Conservation (phyloP, 2,329 filamentous ascomycete species). For the Biscogniauxia marginata region DNA sequence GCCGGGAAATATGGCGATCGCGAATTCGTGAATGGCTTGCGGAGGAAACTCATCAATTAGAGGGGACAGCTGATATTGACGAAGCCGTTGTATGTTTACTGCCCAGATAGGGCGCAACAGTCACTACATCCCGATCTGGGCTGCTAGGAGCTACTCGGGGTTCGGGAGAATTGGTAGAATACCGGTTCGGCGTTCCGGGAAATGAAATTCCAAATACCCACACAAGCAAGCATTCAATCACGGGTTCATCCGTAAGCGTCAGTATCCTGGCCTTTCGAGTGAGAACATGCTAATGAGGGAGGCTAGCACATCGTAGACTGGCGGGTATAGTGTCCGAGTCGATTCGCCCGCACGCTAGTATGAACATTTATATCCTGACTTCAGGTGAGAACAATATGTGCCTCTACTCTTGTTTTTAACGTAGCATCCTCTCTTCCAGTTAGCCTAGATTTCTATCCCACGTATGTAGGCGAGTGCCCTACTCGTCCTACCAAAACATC, state of each 20-base stretch:
- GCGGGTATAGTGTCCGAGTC: neutral
- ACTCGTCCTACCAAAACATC: too few species aligned
- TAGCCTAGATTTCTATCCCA: too few species aligned
- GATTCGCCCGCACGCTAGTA: neutral
- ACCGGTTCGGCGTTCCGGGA: neutral
- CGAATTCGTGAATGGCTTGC: slow-evolving; percentile 62
- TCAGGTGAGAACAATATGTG: neutral
- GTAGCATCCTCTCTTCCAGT: too few species aligned
- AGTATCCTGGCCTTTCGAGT: neutral
- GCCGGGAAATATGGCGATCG: slow-evolving; percentile 62
- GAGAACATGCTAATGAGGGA: neutral
- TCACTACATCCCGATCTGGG: neutral
- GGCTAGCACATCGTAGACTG: neutral
- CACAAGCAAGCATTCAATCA: too few species aligned
- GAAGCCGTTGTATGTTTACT: neutral
- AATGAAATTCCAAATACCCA: neutral
- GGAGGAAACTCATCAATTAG: slow-evolving; percentile 48
- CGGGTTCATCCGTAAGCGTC: neutral
- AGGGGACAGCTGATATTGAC: neutral
- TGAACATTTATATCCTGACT: neutral
- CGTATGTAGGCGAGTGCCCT: too few species aligned
- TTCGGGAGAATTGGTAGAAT: neutral
- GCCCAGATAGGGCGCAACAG: neutral
- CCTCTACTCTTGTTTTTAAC: too few species aligned
- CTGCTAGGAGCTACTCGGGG: neutral